Conservation (phyloP, 2,329 filamentous ascomycete genomes). For the Cladobotryum protrusum region DNA sequence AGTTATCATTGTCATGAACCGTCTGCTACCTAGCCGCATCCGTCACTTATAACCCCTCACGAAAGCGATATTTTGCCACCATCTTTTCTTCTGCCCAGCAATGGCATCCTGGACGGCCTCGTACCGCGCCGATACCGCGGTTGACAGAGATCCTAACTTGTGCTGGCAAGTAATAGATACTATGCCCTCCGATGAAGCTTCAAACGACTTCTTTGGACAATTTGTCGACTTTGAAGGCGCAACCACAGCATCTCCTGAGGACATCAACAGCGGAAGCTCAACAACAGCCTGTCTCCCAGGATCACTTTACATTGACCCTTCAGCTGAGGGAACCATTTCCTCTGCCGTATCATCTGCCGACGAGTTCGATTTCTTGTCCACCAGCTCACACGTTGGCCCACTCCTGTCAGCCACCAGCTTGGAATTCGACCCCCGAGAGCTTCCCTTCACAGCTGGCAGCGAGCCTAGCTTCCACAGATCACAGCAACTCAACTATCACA, state of each 20-base stretch:
- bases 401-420: conserved; percentile 20
- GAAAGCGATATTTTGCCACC: conserved; percentile 3
- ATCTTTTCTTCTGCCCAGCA: conserved; percentile 4
- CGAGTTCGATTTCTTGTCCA: conserved; percentile 32
- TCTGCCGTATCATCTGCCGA: conserved; percentile 31
- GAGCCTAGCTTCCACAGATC: conserved; percentile 11
- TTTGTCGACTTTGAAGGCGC: conserved; percentile 31
- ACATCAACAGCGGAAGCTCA: conserved; percentile 14
- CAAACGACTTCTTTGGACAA: conserved; percentile 31
- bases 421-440: conserved; percentile 25
- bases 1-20: conserved; percentile 4
- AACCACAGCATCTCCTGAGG: conserved; percentile 15
- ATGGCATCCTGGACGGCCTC: conserved; percentile 33
- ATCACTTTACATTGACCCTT: conserved; percentile 23
- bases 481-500: conserved; percentile 19
- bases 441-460: conserved; percentile 16
- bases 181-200: conserved; percentile 21
- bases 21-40: conserved; percentile 9
- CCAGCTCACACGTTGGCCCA: conserved; percentile 25
- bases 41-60: conserved; percentile 3
- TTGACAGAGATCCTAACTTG: conserved; percentile 30
- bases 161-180: conserved; percentile 30
- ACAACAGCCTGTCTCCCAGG: conserved; percentile 22
- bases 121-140: conserved; percentile 26
- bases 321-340: conserved; percentile 27